These are phyloP conservation scores for Eragrostis curvula DNA, from an alignment of 176 grass and related monocot species.

Conservation along the genomic window DNA sequence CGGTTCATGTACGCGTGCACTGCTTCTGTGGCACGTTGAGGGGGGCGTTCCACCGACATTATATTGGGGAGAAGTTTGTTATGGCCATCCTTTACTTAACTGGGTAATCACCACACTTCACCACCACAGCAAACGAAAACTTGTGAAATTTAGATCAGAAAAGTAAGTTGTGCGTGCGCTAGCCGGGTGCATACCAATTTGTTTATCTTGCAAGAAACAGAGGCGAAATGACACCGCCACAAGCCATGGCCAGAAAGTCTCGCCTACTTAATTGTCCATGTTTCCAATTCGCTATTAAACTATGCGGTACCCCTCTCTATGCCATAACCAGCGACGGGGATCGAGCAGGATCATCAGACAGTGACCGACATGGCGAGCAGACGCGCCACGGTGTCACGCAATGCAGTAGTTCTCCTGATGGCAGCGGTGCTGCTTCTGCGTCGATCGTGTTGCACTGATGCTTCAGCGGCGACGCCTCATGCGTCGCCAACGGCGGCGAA, in stretches of 20 bases:
- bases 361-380: slow-evolving; percentile 28
- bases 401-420: neutral
- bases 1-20: neutral
- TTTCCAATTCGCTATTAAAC: neutral
- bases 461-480: neutral
- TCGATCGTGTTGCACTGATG: neutral
- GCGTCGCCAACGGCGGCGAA: neutral
- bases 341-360: neutral
- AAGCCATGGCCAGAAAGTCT: slow-evolving; percentile 24
- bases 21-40: neutral
- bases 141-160: neutral
- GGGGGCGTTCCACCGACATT: neutral
- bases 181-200: neutral
- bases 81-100: neutral
- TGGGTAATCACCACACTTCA: neutral
- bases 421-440: neutral
- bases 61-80: neutral
- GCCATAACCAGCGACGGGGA: neutral
- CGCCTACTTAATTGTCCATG: neutral
- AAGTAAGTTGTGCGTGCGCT: neutral
- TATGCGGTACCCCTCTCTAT: neutral
- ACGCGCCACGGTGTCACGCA: neutral
- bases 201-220: slow-evolving; percentile 39
- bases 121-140: neutral
- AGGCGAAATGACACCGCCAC: neutral